Evolutionary conservation across 495 filamentous ascomycete genomes (phyloP), one percentile per base, ranked within the genome.

Genomic region (Aspergillus baeticus): DNA sequence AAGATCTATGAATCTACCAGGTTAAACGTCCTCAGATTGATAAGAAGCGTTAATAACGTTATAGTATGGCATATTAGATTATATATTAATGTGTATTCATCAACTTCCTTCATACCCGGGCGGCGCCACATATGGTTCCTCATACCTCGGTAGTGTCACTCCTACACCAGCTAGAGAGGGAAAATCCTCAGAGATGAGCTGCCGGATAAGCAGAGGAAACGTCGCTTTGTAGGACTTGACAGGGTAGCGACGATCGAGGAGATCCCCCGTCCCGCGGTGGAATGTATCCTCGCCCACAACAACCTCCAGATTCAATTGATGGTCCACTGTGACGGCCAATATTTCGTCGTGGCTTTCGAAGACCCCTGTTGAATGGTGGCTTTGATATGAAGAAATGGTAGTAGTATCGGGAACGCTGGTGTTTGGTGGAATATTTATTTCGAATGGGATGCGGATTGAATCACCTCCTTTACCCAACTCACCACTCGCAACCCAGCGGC

Each of bases 241-340:
- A 11, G 38, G 41, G 14, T 22, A 35, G 21, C 31, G 31, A 1
- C 59, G 53, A 38, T 61, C 59, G 17, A 61, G 48, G 3, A 61
- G 29, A 10, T 37, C 48, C 5, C 54, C 49, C 1, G 54, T 57
- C 8, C 8, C 11, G 11, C 36, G 54, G 21, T 61, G 42, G 20
- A 61, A 54, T 2, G 53, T 57, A 21, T 61, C 59, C 37, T 61
- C 54, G 1, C 59, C 59, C 0, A 36, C 49, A 26, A 61, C 47
- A 7, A 61, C 39, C 10, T 61, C 59, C 5, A 61, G 20, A 7
- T n/a, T 49, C 48, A 61, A 35, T 34, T 26, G 53, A 18, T 61
- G 59, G 0, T 38, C 23, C 14, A 54, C 54, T 3, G 43, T 54
- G 26, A 61, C 48, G 4, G 37, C 49, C 3, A 41, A 14, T 31